These are phyloP conservation scores for Boletus rubropictus DNA, from an alignment of 768 basidiomycete species.

Conservation along the genomic window DNA sequence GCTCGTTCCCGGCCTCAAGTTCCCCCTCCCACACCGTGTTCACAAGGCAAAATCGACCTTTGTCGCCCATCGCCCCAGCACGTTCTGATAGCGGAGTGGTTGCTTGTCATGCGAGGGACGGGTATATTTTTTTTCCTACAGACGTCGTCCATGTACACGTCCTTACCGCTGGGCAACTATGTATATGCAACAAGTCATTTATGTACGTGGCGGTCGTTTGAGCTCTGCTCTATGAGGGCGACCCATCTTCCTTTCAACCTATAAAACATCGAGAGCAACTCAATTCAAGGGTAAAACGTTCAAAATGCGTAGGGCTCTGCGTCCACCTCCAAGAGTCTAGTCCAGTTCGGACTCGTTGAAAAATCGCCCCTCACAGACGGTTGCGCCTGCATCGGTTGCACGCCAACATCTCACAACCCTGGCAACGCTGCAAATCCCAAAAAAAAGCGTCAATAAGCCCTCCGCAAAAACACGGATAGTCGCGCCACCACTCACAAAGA, in stretches of 20 bases:
- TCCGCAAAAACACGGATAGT: background rate
- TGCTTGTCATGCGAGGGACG: too few species aligned
- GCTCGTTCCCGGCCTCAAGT: slow-evolving; percentile 82
- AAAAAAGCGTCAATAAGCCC: background rate
- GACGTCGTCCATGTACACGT: slow-evolving; percentile 13
- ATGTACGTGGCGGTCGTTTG: background rate
- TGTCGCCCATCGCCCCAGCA: slow-evolving; percentile 68
- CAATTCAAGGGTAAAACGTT: too few species aligned
- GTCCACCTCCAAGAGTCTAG: too few species aligned
- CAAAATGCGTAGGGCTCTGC: too few species aligned
- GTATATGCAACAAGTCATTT: slow-evolving; percentile 13
- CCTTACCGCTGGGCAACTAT: slow-evolving; percentile 1
- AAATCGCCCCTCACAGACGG: slow-evolving; percentile 21
- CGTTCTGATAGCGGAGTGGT: slow-evolving; percentile 44
- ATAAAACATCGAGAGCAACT: too few species aligned
- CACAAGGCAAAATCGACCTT: slow-evolving; percentile 75
- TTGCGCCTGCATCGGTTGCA: slow-evolving; percentile 37
- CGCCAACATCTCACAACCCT: slow-evolving; percentile 29
- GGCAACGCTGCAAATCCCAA: slow-evolving; percentile 31
- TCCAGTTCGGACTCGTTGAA: background rate
- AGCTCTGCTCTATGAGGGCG: too few species aligned
- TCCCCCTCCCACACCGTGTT: slow-evolving; percentile 94
- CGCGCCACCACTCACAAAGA: slow-evolving; percentile 45
- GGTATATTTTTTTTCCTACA: slow-evolving; percentile 1
- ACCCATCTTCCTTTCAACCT: too few species aligned